Conservation (phyloP, 2,329 filamentous ascomycete genomes). For the Diaporthe aspalathi region DNA sequence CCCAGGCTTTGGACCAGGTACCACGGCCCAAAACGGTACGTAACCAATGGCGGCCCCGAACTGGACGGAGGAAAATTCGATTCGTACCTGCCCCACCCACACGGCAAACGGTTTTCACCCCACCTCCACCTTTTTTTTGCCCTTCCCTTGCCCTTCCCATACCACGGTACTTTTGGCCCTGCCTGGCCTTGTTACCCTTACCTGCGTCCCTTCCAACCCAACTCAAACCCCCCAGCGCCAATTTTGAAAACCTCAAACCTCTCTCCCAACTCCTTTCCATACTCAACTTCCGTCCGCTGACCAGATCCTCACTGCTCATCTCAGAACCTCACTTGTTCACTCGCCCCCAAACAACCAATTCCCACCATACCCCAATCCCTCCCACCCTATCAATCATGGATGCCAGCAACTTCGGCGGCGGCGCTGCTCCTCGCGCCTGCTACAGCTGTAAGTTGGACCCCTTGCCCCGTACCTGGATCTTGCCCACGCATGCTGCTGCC, state of each 20-base stretch:
- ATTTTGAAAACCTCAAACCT: slow-evolving; percentile 36
- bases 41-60: slow-evolving; percentile 13
- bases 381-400: slow-evolving; percentile 49
- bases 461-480: slow-evolving; percentile 41
- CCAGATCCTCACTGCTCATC: slow-evolving; percentile 29
- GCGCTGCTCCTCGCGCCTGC: slow-evolving; percentile 52
- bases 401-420: slow-evolving; percentile 45
- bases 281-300: slow-evolving; percentile 38
- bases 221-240: slow-evolving; percentile 9
- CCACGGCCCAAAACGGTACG: slow-evolving; percentile 13
- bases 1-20: not conserved
- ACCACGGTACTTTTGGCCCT: not conserved
- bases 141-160: slow-evolving; percentile 29
- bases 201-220: slow-evolving; percentile 23
- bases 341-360: slow-evolving; percentile 30
- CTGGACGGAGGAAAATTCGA: slow-evolving; percentile 33
- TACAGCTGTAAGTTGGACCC: slow-evolving; percentile 61
- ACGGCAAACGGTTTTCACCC: slow-evolving; percentile 35
- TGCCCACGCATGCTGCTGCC: slow-evolving; percentile 29
- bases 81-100: slow-evolving; percentile 34
- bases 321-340: slow-evolving; percentile 26
- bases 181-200: not conserved
- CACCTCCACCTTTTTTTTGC: slow-evolving; percentile 31
- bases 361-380: slow-evolving; percentile 10
- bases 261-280: slow-evolving; percentile 35